These are phyloP conservation scores for Solanum tarijense DNA, from an alignment of 257 asterid genomes.

Conservation along the genomic window DNA sequence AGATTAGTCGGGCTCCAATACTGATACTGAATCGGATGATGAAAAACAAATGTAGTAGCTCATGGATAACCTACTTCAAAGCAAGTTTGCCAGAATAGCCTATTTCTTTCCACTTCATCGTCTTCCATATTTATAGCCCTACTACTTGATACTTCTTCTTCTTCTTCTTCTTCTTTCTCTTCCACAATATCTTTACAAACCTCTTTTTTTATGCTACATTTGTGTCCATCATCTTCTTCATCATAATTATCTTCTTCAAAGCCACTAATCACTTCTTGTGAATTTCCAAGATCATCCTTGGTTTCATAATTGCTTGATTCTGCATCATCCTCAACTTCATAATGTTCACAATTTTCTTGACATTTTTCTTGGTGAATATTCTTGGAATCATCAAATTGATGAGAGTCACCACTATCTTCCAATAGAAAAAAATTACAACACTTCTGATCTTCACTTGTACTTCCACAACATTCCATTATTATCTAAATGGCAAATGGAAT, in stretches of 20 bases:
- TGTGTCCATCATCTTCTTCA: background rate
- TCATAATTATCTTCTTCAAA: background rate
- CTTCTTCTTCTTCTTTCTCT: background rate
- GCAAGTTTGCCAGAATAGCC: conserved; percentile 18
- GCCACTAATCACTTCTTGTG: background rate
- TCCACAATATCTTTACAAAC: background rate
- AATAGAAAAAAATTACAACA: background rate
- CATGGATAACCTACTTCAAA: conserved; percentile 19
- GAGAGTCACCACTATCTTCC: conserved; percentile 14
- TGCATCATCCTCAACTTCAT: conserved; percentile 7
- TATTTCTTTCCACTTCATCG: conserved; percentile 3
- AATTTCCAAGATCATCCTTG: background rate
- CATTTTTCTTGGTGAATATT: background rate
- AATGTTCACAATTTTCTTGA: background rate
- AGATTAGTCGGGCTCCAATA: no score
- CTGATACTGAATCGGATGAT: background rate
- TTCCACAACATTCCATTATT: conserved; percentile 1
- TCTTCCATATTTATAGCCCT: background rate
- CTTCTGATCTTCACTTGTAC: background rate
- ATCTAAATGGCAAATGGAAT: background rate
- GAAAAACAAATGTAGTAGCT: background rate
- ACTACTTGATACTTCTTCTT: background rate
- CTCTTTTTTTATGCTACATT: background rate
- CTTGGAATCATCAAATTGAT: background rate
- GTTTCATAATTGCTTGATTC: conserved; percentile 10